These are phyloP conservation scores for Fusarium sp. DNA, from an alignment of 2,329 filamentous ascomycete genomes.

Conservation along the genomic window DNA sequence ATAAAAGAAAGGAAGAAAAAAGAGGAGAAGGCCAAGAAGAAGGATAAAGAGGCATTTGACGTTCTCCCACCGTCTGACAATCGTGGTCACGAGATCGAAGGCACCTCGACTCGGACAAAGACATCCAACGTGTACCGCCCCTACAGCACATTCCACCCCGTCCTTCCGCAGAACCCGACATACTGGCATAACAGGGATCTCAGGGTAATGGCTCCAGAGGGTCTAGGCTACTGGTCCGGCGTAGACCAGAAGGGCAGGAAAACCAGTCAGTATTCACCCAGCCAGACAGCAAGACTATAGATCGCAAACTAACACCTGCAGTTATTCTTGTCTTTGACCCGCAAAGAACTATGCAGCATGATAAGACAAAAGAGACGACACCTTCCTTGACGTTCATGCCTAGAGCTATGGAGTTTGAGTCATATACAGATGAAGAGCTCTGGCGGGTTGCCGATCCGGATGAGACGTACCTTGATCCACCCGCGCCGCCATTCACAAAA, in stretches of 20 bases:
- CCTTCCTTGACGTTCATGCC: constrained; percentile 49
- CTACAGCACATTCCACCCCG: constrained; percentile 46
- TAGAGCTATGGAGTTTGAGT: constrained; percentile 47
- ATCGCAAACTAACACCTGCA: constrained; percentile 17
- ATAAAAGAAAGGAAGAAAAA: constrained; percentile 12
- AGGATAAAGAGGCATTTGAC: not conserved
- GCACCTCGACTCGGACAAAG: constrained; percentile 34
- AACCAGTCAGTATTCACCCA: constrained; percentile 32
- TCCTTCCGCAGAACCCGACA: constrained; percentile 37
- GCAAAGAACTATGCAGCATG: constrained; percentile 40
- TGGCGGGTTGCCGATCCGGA: constrained; percentile 45
- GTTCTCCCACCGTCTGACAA: not conserved
- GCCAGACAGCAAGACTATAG: no score
- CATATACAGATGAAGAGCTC: constrained; percentile 47
- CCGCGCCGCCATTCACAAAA: constrained; percentile 29
- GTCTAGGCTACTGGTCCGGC: constrained; percentile 44
- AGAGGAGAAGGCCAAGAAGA: constrained; percentile 11
- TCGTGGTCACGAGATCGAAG: constrained; percentile 9
- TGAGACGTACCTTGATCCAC: constrained; percentile 48
- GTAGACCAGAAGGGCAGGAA: constrained; percentile 31
- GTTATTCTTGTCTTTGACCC: constrained; percentile 46
- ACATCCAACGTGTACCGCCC: constrained; percentile 47
- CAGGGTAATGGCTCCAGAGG: constrained; percentile 48
- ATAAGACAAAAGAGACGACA: constrained; percentile 29
- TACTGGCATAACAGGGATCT: constrained; percentile 48